Conservation (phyloP, 768 basidiomycete species). For the Clitopilus passeckerianus region DNA sequence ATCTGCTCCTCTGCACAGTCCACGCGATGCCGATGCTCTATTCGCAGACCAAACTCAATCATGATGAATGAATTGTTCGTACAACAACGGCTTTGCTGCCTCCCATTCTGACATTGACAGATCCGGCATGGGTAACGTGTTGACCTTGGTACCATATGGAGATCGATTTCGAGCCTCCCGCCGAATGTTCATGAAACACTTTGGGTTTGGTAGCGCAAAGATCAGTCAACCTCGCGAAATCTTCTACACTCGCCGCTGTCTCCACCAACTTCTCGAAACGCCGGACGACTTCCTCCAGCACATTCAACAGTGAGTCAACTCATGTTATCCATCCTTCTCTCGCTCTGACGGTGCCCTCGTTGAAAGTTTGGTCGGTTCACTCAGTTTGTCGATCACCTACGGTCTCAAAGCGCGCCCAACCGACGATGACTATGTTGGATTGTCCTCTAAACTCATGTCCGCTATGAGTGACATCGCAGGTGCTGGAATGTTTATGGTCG, state of each 20-base stretch:
- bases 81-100: neutral
- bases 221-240: neutral
- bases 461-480: neutral
- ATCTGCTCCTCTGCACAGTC: neutral
- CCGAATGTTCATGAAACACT: neutral
- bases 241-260: neutral
- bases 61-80: constrained; percentile 8
- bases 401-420: neutral
- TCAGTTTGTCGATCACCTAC: neutral
- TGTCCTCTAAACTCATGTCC: neutral
- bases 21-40: neutral
- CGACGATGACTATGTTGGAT: neutral
- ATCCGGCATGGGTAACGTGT: neutral
- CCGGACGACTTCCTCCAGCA: constrained; percentile 11
- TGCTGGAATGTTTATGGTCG: neutral
- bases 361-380: neutral
- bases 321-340: neutral
- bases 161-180: neutral
- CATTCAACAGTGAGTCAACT: constrained; percentile 12
- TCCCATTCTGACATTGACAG: neutral
- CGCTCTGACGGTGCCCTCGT: neutral
- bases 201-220: neutral
- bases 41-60: constrained; percentile 2
- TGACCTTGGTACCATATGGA: neutral
- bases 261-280: constrained; percentile 10